These are phyloP conservation scores for Backusella psychrophila DNA, from an alignment of 192 early-diverging fungal genomes.

Conservation along the genomic window DNA sequence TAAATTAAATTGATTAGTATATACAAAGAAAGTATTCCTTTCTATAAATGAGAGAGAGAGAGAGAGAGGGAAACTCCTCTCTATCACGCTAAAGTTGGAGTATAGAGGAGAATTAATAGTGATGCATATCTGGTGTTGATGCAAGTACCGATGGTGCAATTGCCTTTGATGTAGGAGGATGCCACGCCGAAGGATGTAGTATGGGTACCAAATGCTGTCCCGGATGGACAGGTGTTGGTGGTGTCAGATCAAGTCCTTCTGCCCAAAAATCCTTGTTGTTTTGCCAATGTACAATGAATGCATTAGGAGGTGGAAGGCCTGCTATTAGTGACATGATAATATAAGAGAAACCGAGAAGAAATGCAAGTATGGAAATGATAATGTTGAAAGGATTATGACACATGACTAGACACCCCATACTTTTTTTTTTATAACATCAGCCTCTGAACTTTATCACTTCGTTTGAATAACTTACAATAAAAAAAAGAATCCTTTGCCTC, in stretches of 20 bases:
- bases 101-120: background rate
- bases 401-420: constrained; percentile 25
- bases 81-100: background rate
- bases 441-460: background rate
- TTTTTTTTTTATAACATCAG: background rate
- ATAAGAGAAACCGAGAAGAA: constrained; percentile 18
- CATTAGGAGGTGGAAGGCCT: background rate
- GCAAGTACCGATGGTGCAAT: background rate
- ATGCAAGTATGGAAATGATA: constrained; percentile 21
- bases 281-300: constrained; percentile 1
- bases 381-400: constrained; percentile 23
- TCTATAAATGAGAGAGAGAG: background rate
- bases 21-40: too few relatives aligned
- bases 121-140: background rate
- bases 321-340: constrained; percentile 22
- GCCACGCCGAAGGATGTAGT: constrained; percentile 3
- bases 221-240: background rate
- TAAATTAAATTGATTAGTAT: too few relatives aligned
- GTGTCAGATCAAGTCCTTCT: constrained; percentile 5
- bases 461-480: constrained; percentile 11
- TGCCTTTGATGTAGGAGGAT: background rate
- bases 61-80: background rate
- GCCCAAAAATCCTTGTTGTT: constrained; percentile 15
- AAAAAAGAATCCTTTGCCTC: constrained; percentile 18
- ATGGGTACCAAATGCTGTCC: background rate